Evolutionary conservation across 2,329 filamentous ascomycete genomes (phyloP), one percentile per base, ranked within the genome.

Genomic region (Penicillium sp.): DNA sequence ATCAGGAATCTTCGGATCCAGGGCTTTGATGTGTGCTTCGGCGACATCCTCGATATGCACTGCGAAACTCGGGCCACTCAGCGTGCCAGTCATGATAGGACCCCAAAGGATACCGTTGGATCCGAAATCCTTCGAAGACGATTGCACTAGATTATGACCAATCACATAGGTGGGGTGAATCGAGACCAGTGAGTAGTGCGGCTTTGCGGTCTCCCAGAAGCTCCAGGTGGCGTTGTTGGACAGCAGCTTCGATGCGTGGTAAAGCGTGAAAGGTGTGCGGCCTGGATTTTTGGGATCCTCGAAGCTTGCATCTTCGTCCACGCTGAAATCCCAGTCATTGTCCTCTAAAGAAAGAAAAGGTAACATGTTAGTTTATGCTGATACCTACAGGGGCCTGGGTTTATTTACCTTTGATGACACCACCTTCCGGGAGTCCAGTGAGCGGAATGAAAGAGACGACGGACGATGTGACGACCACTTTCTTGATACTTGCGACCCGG

Each of bases 21-120:
- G 40, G 0, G 68, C 66, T 42, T 60, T 69, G 47, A 74, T 30
- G 51, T 74, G 71, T 1, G 69, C 72, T 9, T 72, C 69, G 5
- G 67, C 71, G 6, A 73, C 68, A 62, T 74, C 71, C 13, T 61
- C 55, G 17, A 73, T 40, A 61, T 74, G 71, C 12, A 73, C 71
- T 4, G 56, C 66, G 0, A 56, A 61, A 1, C 61, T 37, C 0
- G 7, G 42, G 3, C 17, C 24, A n/a, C 24, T 6, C 1, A 62
- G 62, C 6, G 38, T 26, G 2, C 62, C 67, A 10, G 49, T 51
- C 65, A 65, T 69, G 12, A 73, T 62, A 3, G 49, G 17, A 24
- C 49, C 26, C 65, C 63, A 71, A 1, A 72, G 50, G 17, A 50
- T 28, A 12, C 49, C 50, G 37, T 71, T 71, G 10, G 68, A 64